Conservation (phyloP, 2,329 filamentous ascomycete genomes). For the Nannizziopsis arthrosporioides region DNA sequence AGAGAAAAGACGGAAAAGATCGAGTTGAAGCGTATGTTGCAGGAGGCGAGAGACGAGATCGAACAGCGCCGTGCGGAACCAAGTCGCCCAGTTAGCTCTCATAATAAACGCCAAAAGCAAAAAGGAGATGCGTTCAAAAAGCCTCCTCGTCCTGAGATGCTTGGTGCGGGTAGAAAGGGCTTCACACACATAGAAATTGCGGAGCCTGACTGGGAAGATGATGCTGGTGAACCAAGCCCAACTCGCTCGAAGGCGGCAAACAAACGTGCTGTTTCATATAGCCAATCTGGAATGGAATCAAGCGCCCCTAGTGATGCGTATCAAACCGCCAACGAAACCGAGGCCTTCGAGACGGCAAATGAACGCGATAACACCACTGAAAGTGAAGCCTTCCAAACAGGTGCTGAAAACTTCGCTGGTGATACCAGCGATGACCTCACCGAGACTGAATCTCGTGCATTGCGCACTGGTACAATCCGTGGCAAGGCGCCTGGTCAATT, state of each 20-base stretch:
- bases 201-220: constrained; percentile 84
- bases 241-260: constrained; percentile 27
- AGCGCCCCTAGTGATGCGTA: constrained; percentile 55
- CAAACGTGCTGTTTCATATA: constrained; percentile 4
- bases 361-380: constrained; percentile 66
- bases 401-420: constrained; percentile 57
- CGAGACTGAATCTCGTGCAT: constrained; percentile 59
- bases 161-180: constrained; percentile 63
- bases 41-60: constrained; percentile 87
- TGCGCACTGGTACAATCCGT: constrained; percentile 19
- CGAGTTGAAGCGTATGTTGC: constrained; percentile 85
- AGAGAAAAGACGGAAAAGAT: constrained; percentile 98
- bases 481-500: constrained; percentile 1
- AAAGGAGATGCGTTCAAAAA: constrained; percentile 64
- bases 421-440: constrained; percentile 71
- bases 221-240: constrained; percentile 49
- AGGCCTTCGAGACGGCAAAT: constrained; percentile 60
- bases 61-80: constrained; percentile 50
- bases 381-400: constrained; percentile 91
- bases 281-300: constrained; percentile 16
- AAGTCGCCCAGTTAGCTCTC: constrained; percentile 25
- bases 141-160: constrained; percentile 55
- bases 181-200: constrained; percentile 69
- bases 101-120: constrained; percentile 48
- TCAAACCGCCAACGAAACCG: constrained; percentile 68